Base-by-base conservation (phyloP, 1,139 yeast species). In the Sugiyamaella neomexicana region DNA sequence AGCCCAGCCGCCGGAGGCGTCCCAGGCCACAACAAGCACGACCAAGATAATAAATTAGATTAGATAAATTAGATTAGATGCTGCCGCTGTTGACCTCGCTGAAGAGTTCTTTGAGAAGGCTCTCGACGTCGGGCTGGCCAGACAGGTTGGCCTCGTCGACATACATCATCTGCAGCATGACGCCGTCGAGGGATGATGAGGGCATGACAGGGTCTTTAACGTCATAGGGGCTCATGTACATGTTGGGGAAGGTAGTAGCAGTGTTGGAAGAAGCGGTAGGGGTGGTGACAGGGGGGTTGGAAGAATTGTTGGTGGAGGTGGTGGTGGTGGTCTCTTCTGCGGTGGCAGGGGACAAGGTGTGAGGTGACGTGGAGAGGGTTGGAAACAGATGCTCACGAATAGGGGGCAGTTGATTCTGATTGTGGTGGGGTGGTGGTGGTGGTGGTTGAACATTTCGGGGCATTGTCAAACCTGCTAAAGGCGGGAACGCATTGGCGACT, bases 41-140 rank as follows among this genome's bases (percentile, higher is more conserved):
- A 16, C 4, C 5, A 25, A 20, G 36, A 23, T 20, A 20, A 20
- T 20, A 20, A 20, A 20, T 20, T 20, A 20, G 25, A 20, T 20
- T 20, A 20, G 23, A 16, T 9, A 27, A 12, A 39, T 27, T 27
- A 47, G 20, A 15, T 34, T n/a, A 38, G 7, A 47, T 15, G 13
- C 51, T 47, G 31, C 40, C 51, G 31, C 51, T 47, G 38, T 47
- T 47, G 39, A 47, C 51, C 42, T 56, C 60, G 38, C 29, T 47
- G 39, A 54, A 54, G 23, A 54, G 48, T 38, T 54, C 56, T 29
- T 41, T 46, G 37, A 54, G 46, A 10, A 54, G 46, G 27, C 34
- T 37, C 13, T 54, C 56, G 25, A 54, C 38, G 32, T 54, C 56
- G 13, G 51, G 51, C n/a, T 38, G 51, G 45, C 31, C 37, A n/a